Evolutionary conservation across 1,284 basidiomycete genomes (phyloP).

Genomic region (Coriolopsis trogii): DNA sequence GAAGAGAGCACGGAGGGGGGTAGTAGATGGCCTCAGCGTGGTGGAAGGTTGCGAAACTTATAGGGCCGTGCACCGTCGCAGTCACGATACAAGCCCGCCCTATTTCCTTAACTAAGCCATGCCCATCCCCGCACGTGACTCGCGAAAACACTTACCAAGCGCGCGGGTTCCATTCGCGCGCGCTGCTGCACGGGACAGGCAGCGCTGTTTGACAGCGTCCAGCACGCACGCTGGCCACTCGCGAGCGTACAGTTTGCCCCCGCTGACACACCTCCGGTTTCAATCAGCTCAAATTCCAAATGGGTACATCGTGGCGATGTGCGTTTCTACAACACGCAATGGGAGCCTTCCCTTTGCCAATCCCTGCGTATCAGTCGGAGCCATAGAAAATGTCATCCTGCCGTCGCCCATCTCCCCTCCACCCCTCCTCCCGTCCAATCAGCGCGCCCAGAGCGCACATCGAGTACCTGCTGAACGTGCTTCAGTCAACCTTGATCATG

Average conservation of each 20-base stretch:
- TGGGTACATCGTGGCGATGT: background rate
- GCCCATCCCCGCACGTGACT: constrained; percentile 18
- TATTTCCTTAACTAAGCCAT: constrained; percentile 26
- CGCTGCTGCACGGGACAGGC: background rate
- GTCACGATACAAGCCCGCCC: constrained; percentile 16
- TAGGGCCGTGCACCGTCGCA: constrained; percentile 20
- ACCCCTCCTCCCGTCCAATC: background rate
- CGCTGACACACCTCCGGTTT: background rate
- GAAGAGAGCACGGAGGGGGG: constrained; percentile 23
- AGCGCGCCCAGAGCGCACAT: background rate
- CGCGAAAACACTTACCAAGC: constrained; percentile 15
- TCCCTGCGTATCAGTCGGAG: too few relatives aligned
- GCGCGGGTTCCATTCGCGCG: background rate
- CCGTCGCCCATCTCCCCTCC: too few relatives aligned
- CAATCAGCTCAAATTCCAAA: constrained; percentile 6
- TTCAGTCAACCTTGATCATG: constrained; percentile 69
- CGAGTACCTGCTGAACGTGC: background rate
- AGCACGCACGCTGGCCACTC: background rate
- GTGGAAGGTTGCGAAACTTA: constrained; percentile 28
- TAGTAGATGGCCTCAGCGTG: constrained; percentile 26
- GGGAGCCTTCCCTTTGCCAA: background rate
- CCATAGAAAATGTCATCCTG: too few relatives aligned
- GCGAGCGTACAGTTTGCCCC: background rate
- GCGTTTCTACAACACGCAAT: constrained; percentile 4
- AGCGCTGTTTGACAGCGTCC: background rate